A percentile compares a stretch with the other conserved stretches of the same genome.
Evolutionary conservation across 176 grass and related monocot genomes (phyloP).

Genomic region (Carex littledalei): DNA sequence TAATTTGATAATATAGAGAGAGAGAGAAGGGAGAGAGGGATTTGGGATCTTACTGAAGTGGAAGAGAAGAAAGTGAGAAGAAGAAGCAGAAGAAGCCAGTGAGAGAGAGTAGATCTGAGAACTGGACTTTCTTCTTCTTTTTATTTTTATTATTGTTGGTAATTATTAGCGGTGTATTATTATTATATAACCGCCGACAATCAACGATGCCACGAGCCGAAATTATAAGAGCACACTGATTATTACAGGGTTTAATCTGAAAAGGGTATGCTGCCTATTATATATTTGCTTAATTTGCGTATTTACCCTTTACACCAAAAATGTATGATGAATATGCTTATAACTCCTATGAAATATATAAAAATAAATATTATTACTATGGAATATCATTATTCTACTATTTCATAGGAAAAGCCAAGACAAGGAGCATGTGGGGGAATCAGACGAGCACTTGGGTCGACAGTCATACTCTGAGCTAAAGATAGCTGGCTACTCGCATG

Average conservation of each 20-base stretch:
- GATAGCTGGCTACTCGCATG: conserved; percentile 22
- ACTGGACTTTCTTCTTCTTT: not conserved
- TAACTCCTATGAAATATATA: not conserved
- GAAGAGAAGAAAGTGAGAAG: not conserved
- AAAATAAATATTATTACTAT: too few relatives aligned
- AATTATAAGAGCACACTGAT: not conserved
- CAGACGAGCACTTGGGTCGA: not conserved
- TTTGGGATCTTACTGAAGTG: conserved; percentile 5
- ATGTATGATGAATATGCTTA: not conserved
- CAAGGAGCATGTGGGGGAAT: conserved; percentile 17
- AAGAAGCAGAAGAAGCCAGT: not conserved
- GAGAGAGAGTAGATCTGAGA: conserved; percentile 25
- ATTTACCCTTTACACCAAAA: not conserved
- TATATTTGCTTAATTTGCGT: not conserved
- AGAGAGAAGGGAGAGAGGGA: not conserved
- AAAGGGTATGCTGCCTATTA: not conserved
- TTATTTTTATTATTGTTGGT: not conserved
- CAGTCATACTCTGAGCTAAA: conserved; percentile 25
- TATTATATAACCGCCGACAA: conserved; percentile 9
- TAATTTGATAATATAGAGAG: not conserved
- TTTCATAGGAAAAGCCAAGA: not conserved
- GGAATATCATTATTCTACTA: not conserved
- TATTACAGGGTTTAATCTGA: not conserved
- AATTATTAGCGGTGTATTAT: not conserved
- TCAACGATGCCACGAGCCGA: not conserved